Conservation (phyloP, 208 protist species). For the Porcisia hertigi region DNA sequence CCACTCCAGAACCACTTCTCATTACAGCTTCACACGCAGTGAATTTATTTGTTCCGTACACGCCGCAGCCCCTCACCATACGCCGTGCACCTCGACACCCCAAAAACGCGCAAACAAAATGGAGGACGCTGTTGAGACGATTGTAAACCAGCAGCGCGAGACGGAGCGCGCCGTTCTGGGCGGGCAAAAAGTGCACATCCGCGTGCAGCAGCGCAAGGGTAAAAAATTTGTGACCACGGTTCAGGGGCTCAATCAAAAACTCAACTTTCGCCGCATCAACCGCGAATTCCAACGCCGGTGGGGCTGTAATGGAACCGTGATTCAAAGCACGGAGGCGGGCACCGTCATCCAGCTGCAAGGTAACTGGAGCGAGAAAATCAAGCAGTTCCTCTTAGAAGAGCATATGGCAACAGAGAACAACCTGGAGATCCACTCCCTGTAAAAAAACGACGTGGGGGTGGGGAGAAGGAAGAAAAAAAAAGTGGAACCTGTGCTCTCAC, state of each 20-base stretch:
- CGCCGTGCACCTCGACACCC: neutral
- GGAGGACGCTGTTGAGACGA: slow-evolving; percentile 34
- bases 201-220: slow-evolving; percentile 96
- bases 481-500: neutral
- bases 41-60: neutral
- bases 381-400: slow-evolving; percentile 94
- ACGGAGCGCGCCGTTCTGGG: slow-evolving; percentile 61
- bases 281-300: slow-evolving; percentile 89
- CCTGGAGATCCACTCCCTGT: slow-evolving; percentile 97
- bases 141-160: slow-evolving; percentile 64
- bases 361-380: slow-evolving; percentile 93
- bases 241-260: slow-evolving; percentile 89
- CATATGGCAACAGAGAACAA: slow-evolving; percentile 82
- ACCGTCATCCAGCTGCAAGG: slow-evolving; percentile 97
- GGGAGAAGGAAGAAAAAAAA: neutral
- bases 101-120: slow-evolving; percentile 1
- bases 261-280: slow-evolving; percentile 95
- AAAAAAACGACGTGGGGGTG: slow-evolving; percentile 17
- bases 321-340: slow-evolving; percentile 78
- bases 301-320: slow-evolving; percentile 95
- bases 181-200: slow-evolving; percentile 94
- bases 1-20: neutral
- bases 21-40: neutral
- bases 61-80: neutral
- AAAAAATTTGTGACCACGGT: slow-evolving; percentile 97